These are phyloP conservation scores for Entoloma clypeatum DNA, from an alignment of 1,284 basidiomycete genomes.

Conservation along the genomic window DNA sequence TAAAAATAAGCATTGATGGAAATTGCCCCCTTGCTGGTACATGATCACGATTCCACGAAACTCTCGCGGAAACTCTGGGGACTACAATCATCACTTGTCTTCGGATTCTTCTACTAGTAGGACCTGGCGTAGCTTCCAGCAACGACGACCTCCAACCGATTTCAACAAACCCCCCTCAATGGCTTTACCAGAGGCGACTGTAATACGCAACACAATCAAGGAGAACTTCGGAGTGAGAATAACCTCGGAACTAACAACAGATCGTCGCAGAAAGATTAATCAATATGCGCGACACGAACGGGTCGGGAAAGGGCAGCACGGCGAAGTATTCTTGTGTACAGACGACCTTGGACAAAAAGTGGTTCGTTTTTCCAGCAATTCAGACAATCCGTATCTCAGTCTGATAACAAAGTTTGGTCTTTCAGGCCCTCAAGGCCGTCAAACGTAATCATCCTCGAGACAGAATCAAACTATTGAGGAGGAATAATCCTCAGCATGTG, in stretches of 20 bases:
- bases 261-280: constrained; percentile 28
- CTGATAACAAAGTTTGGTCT: neutral
- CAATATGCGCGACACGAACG: constrained; percentile 30
- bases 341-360: constrained; percentile 25
- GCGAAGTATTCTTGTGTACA: constrained; percentile 33
- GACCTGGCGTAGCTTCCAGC: no score
- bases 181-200: no score
- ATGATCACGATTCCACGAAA: no score
- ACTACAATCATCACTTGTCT: no score
- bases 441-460: constrained; percentile 33
- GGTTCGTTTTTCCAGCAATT: constrained; percentile 21
- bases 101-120: no score
- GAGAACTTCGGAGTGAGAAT: constrained; percentile 13
- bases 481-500: constrained; percentile 29
- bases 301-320: constrained; percentile 35
- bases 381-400: neutral
- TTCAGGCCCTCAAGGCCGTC: constrained; percentile 37
- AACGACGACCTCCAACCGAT: no score
- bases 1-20: no score
- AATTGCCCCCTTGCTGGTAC: no score
- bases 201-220: no score
- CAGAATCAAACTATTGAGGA: constrained; percentile 36
- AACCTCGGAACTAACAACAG: constrained; percentile 20
- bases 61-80: no score
- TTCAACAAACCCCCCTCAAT: no score